Base-by-base conservation (phyloP, 208 protist species). In the Angomonas ambiguus region DNA sequence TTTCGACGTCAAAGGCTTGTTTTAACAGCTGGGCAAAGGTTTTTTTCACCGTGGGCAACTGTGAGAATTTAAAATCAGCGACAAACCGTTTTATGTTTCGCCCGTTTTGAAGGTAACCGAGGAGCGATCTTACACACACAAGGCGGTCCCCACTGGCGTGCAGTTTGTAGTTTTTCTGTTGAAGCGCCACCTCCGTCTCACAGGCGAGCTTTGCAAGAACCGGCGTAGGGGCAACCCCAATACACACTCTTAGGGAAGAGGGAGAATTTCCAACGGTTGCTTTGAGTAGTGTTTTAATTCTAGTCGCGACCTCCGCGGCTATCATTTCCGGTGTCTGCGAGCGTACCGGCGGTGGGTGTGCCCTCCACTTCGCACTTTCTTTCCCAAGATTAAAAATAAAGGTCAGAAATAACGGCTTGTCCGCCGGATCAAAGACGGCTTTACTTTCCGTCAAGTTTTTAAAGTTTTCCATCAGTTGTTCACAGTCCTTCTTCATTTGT, bases 161-260 rank as follows among this genome's bases (percentile, higher is more conserved):
- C 32, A 48, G 53, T 20, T 48, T 18, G 63, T 11, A 62, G 32
- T 16, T 34, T 22, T 22, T 5, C 2, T 45, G 18, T 38, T 56
- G 28, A 10, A 38, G 45, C 38, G 55, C 13, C 32, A 82, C 79
- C 57, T 88, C 77, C 0, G 62, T 80, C 28, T 93, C 85, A 65
- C 90, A 92, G 27, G 87, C 90, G 33, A 95, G 80, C 77, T 95
- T 95, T 5, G 90, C 86, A n/a, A 91, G 32, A 16, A 87, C 76
- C 0, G 85, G 72, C 0, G 76, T 86, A 1, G 66, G 70, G 0
- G 81, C 88, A 0, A 93, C 70, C 32, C 90, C 90, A 13, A 91
- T 80, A 64, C 80, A 90, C 18, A 92, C 76, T 4, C 75, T 69
- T 8, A n/a, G n/a, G n/a, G n/a, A n/a, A n/a, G n/a, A n/a, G n/a